Base-by-base conservation (phyloP, 805 yeast species). In the Candida adriatica region DNA sequence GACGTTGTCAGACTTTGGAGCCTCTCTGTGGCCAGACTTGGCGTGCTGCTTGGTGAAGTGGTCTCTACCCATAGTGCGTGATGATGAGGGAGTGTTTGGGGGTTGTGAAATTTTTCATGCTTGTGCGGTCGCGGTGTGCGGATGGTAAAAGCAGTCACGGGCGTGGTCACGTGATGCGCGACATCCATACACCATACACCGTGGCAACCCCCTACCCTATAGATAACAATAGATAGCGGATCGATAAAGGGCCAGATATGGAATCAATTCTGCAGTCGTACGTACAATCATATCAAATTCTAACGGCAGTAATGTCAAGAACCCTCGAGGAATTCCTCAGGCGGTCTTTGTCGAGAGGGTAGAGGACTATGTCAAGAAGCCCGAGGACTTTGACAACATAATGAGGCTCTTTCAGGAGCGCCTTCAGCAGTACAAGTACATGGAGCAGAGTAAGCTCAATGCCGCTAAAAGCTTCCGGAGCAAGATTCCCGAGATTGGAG, bases 1-100 rank as follows among this genome's bases (percentile, higher is more conserved):
- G 73, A 88, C 96, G 68, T 92, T 92, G 75, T 92, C 95, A 54
- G 97, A 90, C 79, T 86, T 86, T 75, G 98, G 99, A 71, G 96
- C 96, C 66, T 81, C 73, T 75, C 99, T 87, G 86, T 86, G 95
- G 71, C 94, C 80, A 56, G 80, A 72, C 73, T 87, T 85, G 64
- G 75, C 77, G 81, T 92, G 99, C 74, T 86, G 96, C 73, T 90
- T 92, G 67, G 78, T 66, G 71, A 81, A 75, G 76, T 85, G 95
- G 76, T 92, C 97, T 73, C 80, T 85, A 80, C 96, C 97, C 97
- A 88, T 88, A 61, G 58, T 69, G 36, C 29, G 34, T 31, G 38
- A 31, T 40, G 34, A 25, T 25, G 22, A 8, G 11, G 13, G 9
- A 23, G 10, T 23, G 7, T 8, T 13, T n/a, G 10, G 8, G 24